Conservation (phyloP, 768 basidiomycete genomes). For the Mycena latifolia region DNA sequence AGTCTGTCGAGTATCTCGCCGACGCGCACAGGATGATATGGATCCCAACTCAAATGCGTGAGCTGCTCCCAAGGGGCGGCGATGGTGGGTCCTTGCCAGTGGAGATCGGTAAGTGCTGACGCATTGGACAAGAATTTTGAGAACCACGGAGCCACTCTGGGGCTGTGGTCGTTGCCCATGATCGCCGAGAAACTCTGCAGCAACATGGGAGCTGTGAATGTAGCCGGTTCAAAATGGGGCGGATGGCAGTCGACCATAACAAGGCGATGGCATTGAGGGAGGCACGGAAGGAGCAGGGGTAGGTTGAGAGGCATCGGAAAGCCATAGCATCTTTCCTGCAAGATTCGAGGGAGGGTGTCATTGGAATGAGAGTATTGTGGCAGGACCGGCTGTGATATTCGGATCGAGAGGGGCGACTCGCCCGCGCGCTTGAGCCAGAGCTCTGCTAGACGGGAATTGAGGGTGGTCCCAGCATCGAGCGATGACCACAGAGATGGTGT, state of each 20-base stretch:
- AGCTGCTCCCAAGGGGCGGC: background rate
- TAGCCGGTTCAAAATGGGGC: background rate
- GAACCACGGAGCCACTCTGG: background rate
- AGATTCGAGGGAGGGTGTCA: no score
- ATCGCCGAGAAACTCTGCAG: background rate
- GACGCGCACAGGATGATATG: background rate
- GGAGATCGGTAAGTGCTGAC: background rate
- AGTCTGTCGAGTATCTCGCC: background rate
- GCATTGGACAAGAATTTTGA: background rate
- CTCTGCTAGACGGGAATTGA: background rate
- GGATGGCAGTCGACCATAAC: background rate
- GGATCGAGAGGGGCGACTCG: background rate
- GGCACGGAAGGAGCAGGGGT: background rate
- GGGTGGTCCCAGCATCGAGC: background rate
- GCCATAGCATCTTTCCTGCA: background rate
- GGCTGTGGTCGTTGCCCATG: background rate
- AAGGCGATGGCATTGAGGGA: background rate
- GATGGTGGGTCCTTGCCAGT: background rate
- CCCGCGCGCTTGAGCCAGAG: background rate
- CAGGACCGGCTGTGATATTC: background rate
- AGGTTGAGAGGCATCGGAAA: background rate
- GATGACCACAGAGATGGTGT: background rate
- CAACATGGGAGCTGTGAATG: background rate
- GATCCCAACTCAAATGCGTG: slow-evolving; percentile 1
- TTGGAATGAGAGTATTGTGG: background rate